phyloP scores from a whole-genome alignment of 768 basidiomycete species.

The Omphalotus guepiniiformis region DNA sequence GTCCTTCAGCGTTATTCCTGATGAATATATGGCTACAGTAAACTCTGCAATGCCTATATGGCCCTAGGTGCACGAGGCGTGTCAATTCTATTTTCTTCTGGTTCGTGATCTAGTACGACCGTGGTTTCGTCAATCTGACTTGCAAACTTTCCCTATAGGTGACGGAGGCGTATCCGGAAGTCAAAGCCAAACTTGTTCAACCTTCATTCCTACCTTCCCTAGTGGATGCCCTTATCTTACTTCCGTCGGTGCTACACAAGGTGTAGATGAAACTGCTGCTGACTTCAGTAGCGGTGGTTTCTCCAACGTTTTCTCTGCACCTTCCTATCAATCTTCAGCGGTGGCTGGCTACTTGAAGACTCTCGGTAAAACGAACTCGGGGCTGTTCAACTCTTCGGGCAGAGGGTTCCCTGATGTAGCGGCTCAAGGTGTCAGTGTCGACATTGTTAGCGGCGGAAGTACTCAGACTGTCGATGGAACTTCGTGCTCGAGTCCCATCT shows the following conservation, averaged over 20 bases:
- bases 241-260: conserved; percentile 36
- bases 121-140: too few species aligned
- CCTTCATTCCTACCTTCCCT: conserved; percentile 39
- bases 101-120: too few species aligned
- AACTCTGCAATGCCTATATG: conserved; percentile 23
- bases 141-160: too few species aligned
- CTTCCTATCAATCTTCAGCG: conserved; percentile 24
- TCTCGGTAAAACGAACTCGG: conserved; percentile 30
- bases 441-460: conserved; percentile 13
- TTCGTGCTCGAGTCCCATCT: conserved; percentile 42
- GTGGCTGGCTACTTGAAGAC: conserved; percentile 21
- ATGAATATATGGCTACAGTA: conserved; percentile 3
- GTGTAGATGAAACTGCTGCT: conserved; percentile 38
- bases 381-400: conserved; percentile 41
- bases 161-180: too few species aligned
- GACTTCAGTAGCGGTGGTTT: conserved; percentile 52
- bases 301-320: conserved; percentile 33
- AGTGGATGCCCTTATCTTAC: conserved; percentile 37
- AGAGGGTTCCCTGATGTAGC: conserved; percentile 41
- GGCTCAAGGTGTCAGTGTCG: conserved; percentile 30
- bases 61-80: conserved; percentile 1
- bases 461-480: conserved; percentile 34
- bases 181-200: conserved; percentile 16
- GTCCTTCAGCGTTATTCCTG: background rate
- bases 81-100: background rate